Base-by-base conservation (phyloP, 768 basidiomycete genomes). In the Lactarius deliciosus region DNA sequence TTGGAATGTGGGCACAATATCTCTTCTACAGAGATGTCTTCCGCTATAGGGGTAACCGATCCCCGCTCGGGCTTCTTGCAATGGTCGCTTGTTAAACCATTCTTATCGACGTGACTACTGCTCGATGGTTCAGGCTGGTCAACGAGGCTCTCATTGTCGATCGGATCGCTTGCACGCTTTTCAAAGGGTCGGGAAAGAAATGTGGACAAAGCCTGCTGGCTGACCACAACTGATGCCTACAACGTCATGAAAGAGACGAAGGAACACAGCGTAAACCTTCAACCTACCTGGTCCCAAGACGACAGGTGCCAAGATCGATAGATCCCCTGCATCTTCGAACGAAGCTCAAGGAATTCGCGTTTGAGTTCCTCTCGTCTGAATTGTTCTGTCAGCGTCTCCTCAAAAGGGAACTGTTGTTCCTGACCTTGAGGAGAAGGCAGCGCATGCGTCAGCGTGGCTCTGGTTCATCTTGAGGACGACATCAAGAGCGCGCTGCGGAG, bases 1-100 rank as follows among this genome's bases (percentile, higher is more conserved):
- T 70, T 74, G 5, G 81, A 82, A 73, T 95, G 92, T 22, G 70
- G 70, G 68, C 92, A 95, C 9, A 84, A 63, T 28, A 92, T 82
- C 38, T 85, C 83, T 9, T 77, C 69, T 47, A 81, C 79, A 20
- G 75, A 68, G 18, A 75, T 68, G 16, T 61, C 60, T 18, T 53
- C 66, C 60, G 20, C 92, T 70, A 88, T 89, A 3, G 30, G 28
- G 40, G 57, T 56, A 30, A 40, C 28, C 34, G 22, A 34, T 28
- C 9, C 43, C 18, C 20, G 62, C 18, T 28, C 50, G 13, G 25
- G 28, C 16, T 25, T 64, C 40, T 60, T 53, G 16, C 10, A 20
- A 36, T 22, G 41, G 15, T 64, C 38, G 5, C 6, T 32, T 45
- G 41, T 54, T 20, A 57, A 5, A n/a, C 58, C 62, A 56, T 68